Evolutionary conservation across 495 filamentous ascomycete species (phyloP).

Genomic region (Penicillium manginii): DNA sequence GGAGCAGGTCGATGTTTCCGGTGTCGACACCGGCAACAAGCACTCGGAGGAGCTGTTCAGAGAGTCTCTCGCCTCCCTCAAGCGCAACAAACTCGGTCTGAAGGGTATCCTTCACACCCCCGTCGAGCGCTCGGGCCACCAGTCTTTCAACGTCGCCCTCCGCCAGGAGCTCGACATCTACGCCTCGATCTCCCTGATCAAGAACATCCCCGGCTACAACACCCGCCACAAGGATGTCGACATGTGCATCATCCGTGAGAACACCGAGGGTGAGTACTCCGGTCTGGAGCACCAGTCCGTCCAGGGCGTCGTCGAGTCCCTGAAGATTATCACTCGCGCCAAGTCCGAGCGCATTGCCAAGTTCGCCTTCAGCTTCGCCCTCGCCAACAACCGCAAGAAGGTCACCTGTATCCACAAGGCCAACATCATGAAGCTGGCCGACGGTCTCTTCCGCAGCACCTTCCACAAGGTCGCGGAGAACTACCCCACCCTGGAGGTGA

Average conservation of each 20-base stretch:
- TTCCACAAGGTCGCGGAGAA: slow-evolving; percentile 91
- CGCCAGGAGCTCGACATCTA: slow-evolving; percentile 99
- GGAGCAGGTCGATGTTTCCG: slow-evolving; percentile 97
- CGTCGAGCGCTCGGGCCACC: slow-evolving; percentile 94
- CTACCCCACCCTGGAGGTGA: slow-evolving; percentile 89
- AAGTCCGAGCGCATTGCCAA: slow-evolving; percentile 99
- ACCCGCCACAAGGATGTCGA: slow-evolving; percentile 97
- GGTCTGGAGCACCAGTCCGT: slow-evolving; percentile 98
- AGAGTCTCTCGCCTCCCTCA: slow-evolving; percentile 91
- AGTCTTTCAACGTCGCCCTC: slow-evolving; percentile 98
- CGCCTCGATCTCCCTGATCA: slow-evolving; percentile 95
- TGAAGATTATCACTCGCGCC: slow-evolving; percentile 98
- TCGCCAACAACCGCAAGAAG: slow-evolving; percentile 98
- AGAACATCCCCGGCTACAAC: slow-evolving; percentile 98
- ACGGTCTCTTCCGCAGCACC: slow-evolving; percentile 96
- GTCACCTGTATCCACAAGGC: slow-evolving; percentile 99
- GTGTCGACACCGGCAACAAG: slow-evolving; percentile 83
- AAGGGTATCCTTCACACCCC: slow-evolving; percentile 98
- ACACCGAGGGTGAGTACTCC: slow-evolving; percentile 99
- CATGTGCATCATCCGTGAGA: slow-evolving; percentile 98
- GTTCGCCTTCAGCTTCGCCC: slow-evolving; percentile 96
- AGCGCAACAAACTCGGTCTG: slow-evolving; percentile 96
- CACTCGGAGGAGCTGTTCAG: slow-evolving; percentile 93
- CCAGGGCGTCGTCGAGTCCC: slow-evolving; percentile 93
- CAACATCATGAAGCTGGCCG: slow-evolving; percentile 99